A percentile compares a stretch with the other conserved stretches of the same genome.
phyloP scores from a whole-genome alignment of 23 red algal species.

The Gracilaria caudata region DNA sequence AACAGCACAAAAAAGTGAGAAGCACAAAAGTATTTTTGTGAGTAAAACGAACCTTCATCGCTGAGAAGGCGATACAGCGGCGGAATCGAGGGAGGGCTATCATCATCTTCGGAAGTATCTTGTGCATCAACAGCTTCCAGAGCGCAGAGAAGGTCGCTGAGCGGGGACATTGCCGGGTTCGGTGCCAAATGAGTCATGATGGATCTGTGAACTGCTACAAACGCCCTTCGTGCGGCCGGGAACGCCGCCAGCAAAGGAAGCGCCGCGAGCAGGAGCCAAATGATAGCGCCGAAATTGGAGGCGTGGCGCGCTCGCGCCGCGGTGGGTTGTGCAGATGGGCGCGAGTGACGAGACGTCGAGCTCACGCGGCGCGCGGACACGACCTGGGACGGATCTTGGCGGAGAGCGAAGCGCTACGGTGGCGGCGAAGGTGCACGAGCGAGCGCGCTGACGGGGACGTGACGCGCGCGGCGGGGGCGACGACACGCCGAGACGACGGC shows the following conservation, averaged over 20 bases:
- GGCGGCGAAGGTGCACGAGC: too few species aligned
- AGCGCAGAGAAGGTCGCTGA: slow-evolving; percentile 36
- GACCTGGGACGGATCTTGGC: background rate
- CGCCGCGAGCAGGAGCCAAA: slow-evolving; percentile 10
- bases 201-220: background rate
- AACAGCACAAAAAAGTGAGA: background rate
- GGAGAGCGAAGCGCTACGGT: too few species aligned
- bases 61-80: slow-evolving; percentile 51
- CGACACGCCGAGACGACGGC: too few species aligned
- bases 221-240: background rate
- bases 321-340: background rate
- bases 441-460: too few species aligned
- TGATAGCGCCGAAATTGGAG: background rate
- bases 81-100: slow-evolving; percentile 25
- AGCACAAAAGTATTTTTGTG: background rate
- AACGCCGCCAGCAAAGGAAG: slow-evolving; percentile 27
- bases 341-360: background rate
- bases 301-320: background rate
- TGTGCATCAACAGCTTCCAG: background rate
- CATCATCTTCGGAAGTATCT: background rate
- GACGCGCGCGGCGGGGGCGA: too few species aligned
- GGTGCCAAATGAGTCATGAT: slow-evolving; percentile 29
- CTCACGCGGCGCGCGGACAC: background rate
- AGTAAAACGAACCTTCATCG: slow-evolving; percentile 49
- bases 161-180: slow-evolving; percentile 8